phyloP scores from a whole-genome alignment of 371 early-diverging fungal genomes.

The Rhizopus arrhizus region DNA sequence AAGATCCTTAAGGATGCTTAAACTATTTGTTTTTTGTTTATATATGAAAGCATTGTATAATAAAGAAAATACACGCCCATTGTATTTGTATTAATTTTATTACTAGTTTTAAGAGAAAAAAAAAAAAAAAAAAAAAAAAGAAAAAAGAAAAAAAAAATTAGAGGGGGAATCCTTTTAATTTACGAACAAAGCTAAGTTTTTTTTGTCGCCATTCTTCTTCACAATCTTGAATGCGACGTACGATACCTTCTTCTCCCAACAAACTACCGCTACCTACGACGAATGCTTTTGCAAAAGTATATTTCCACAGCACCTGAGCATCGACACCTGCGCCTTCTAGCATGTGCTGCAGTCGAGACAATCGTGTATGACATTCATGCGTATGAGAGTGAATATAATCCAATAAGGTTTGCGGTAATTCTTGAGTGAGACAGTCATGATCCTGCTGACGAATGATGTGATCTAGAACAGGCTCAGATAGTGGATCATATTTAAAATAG shows the following conservation, averaged over 20 bases:
- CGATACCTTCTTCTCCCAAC: constrained; percentile 48
- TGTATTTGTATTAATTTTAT: too few relatives aligned
- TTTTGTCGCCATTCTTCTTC: constrained; percentile 50
- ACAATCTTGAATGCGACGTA: constrained; percentile 46
- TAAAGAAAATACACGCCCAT: too few relatives aligned
- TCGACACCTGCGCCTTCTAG: constrained; percentile 50
- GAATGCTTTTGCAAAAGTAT: constrained; percentile 47
- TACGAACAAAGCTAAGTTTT: constrained; percentile 24
- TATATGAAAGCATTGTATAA: too few relatives aligned
- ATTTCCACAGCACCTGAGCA: constrained; percentile 50
- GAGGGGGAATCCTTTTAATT: constrained; percentile 8
- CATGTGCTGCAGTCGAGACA: constrained; percentile 47
- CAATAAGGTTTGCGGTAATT: constrained; percentile 24
- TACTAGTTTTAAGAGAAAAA: too few relatives aligned
- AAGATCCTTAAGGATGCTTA: constrained; percentile 52
- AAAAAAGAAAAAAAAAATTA: not conserved
- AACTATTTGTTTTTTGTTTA: not conserved
- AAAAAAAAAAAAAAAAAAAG: too few relatives aligned
- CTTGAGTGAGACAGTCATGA: not conserved
- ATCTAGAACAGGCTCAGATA: constrained; percentile 42
- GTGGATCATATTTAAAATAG: constrained; percentile 44
- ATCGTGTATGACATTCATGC: constrained; percentile 46
- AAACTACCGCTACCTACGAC: constrained; percentile 46
- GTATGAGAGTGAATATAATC: constrained; percentile 44
- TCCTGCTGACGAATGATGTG: constrained; percentile 28